Conservation (phyloP, 2,329 filamentous ascomycete genomes). For the Colletotrichum theobromicola region DNA sequence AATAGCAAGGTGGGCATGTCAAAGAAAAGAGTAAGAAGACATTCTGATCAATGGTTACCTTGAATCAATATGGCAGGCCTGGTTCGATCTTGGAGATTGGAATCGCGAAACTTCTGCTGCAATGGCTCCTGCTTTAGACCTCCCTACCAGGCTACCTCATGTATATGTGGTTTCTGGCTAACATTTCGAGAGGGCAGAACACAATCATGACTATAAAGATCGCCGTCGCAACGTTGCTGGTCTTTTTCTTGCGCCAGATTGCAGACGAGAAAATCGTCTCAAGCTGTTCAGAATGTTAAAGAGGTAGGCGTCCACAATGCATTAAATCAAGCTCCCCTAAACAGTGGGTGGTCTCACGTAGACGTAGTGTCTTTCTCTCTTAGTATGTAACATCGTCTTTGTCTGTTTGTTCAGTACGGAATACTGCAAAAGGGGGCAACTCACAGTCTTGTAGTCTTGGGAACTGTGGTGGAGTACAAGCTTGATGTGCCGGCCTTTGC, state of each 20-base stretch:
- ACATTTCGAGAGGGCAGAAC: neutral
- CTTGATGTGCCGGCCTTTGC: accelerated
- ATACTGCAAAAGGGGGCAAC: neutral
- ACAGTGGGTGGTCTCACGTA: accelerated
- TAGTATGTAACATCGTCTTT: neutral
- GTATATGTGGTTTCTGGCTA: neutral
- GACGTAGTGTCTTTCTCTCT: neutral
- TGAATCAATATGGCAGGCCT: too few relatives aligned
- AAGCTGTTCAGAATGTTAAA: neutral
- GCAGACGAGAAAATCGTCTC: neutral
- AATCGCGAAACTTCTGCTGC: neutral
- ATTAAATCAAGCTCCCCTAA: accelerated
- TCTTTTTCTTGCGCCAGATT: neutral
- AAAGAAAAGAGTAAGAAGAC: neutral
- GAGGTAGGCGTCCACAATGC: neutral
- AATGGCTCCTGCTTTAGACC: accelerated
- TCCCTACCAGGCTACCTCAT: too few relatives aligned
- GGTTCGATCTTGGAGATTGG: neutral
- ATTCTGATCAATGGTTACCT: too few relatives aligned
- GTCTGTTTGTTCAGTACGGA: neutral
- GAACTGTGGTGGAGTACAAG: neutral
- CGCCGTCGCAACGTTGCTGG: accelerated
- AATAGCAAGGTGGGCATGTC: neutral
- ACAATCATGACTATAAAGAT: neutral
- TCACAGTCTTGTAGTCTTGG: accelerated